Percentiles rank a stretch among this genome's conserved stretches.
Evolutionary conservation across 768 basidiomycete genomes (phyloP).

Genomic region (Xerocomus spinulosus): DNA sequence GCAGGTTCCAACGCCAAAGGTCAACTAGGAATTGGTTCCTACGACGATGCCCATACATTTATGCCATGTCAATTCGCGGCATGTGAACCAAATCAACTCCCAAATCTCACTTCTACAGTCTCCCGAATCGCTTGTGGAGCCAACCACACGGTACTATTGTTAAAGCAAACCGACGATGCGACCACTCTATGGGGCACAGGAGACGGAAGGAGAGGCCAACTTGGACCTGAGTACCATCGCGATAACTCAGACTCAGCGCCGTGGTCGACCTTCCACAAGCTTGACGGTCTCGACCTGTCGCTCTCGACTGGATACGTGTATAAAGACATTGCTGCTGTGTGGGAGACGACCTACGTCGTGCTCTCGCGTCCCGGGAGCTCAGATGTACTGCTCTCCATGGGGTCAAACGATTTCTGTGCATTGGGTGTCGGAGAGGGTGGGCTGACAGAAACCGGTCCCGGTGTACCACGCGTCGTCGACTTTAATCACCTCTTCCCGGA

Average conservation of each 20-base stretch:
- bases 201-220: conserved; percentile 65
- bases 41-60: conserved; percentile 40
- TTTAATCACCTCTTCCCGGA: conserved; percentile 32
- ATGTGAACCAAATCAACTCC: conserved; percentile 21
- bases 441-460: conserved; percentile 7
- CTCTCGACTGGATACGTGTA: conserved; percentile 40
- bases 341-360: conserved; percentile 82
- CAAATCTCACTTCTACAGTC: conserved; percentile 29
- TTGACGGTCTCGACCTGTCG: conserved; percentile 43
- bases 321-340: conserved; percentile 57
- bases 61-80: conserved; percentile 33
- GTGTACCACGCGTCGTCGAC: conserved; percentile 6
- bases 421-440: conserved; percentile 50
- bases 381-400: conserved; percentile 72
- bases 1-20: conserved; percentile 50
- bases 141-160: conserved; percentile 72
- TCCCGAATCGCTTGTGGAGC: conserved; percentile 62
- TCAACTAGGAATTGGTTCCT: conserved; percentile 39
- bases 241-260: conserved; percentile 8
- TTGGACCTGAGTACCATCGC: conserved; percentile 42
- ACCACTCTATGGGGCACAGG: conserved; percentile 71
- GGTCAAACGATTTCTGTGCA: conserved; percentile 81
- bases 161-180: conserved; percentile 34
- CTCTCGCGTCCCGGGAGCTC: conserved; percentile 39
- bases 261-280: conserved; percentile 42